phyloP scores from a whole-genome alignment of 2,329 filamentous ascomycete species.

The Falciphora oryzae region DNA sequence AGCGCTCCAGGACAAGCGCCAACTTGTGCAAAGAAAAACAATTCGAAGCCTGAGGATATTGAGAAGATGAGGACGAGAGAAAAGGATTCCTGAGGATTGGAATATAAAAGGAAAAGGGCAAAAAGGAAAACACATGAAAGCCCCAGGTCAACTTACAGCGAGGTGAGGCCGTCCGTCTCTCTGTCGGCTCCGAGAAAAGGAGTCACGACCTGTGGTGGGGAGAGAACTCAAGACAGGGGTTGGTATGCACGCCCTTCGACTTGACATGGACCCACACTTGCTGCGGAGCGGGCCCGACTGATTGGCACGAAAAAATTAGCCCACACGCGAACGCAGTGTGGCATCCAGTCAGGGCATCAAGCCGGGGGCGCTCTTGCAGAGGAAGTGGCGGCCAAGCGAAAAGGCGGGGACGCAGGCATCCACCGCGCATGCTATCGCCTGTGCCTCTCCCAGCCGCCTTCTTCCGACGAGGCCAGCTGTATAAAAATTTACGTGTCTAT shows the following conservation, averaged over 20 bases:
- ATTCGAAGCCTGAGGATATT: not conserved
- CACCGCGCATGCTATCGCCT: not conserved
- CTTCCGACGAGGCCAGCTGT: no score
- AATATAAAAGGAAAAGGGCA: not conserved
- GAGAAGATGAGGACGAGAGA: not conserved
- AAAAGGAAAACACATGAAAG: conserved; percentile 1
- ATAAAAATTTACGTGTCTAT: not conserved
- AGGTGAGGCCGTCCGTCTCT: not conserved
- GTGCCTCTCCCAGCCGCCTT: no score
- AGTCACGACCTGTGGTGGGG: not conserved
- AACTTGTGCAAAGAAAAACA: no score
- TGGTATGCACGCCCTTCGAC: conserved; percentile 5
- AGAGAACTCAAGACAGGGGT: not conserved
- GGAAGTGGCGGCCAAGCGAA: not conserved
- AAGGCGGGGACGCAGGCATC: not conserved
- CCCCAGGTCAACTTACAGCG: not conserved
- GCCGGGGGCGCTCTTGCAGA: no score
- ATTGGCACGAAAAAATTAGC: not conserved
- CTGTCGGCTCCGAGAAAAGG: conserved; percentile 4
- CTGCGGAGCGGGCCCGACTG: not conserved
- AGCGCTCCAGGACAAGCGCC: no score
- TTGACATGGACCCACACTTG: conserved; percentile 9
- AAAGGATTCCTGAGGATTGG: not conserved
- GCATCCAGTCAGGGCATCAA: not conserved
- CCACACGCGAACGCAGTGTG: not conserved